phyloP scores from a whole-genome alignment of 208 protist genomes.

The Trypanosoma avium region DNA sequence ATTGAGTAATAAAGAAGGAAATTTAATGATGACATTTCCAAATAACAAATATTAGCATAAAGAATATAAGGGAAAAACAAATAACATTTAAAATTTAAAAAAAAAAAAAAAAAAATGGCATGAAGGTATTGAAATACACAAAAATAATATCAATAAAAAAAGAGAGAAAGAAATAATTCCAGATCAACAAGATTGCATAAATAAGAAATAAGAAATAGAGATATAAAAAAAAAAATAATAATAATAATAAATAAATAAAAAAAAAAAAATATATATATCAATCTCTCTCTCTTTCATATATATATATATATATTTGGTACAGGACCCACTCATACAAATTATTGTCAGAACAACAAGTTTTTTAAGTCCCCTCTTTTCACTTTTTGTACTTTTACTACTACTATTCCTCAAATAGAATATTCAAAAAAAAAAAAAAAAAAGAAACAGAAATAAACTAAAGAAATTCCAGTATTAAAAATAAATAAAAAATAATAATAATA shows the following conservation, averaged over 20 bases:
- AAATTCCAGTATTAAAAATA: neutral
- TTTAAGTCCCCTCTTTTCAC: no score
- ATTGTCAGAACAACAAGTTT: no score
- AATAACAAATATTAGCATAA: no score
- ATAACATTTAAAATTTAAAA: neutral
- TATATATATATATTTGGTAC: neutral
- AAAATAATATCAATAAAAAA: no score
- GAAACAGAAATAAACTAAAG: neutral
- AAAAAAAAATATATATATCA: slow-evolving; percentile 2
- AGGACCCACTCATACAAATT: no score
- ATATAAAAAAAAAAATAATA: neutral
- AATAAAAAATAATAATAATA: neutral
- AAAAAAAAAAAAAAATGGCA: neutral
- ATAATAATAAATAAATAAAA: slow-evolving; percentile 2
- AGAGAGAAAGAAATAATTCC: no score
- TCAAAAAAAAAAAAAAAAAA: slow-evolving; percentile 18
- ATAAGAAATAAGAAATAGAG: neutral
- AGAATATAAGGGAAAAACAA: no score
- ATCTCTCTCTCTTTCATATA: neutral
- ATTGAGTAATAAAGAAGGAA: no score
- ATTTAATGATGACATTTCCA: no score
- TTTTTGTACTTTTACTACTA: no score
- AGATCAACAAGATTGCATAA: neutral
- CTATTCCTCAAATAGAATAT: no score
- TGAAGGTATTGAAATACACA: no score